Evolutionary conservation across 2,329 filamentous ascomycete genomes (phyloP), one percentile per base, ranked within the genome.

Genomic region (Neocatenulostroma microsporum): DNA sequence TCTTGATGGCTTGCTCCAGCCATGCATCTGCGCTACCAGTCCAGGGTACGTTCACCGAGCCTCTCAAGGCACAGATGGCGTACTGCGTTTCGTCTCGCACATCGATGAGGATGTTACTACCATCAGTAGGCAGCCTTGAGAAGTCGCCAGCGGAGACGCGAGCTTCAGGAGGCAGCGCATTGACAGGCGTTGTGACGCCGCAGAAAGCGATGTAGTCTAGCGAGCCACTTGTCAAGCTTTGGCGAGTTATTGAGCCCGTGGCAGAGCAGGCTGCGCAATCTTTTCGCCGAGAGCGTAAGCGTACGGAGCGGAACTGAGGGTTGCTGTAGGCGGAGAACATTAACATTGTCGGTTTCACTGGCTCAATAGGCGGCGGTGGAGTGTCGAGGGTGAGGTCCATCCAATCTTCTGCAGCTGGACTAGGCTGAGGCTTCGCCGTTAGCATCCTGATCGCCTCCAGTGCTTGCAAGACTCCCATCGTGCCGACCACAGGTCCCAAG

Each of bases 391-490:
- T 24, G 27, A 19, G 39, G 37, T 20, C 41, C 27, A 20, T 43
- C 39, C 39, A 43, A 12, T 31, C 40, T 25, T 30, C 24, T 9
- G 39, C 28, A 9, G 17, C 11, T 10, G 10, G 13, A 12, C 7
- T 13, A 5, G 24, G 36, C 15, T 18, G 25, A 3, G 58, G 42
- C 48, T 59, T 57, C 6, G 76, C 71, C 12, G 95, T 70, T n/a
- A 95, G 61, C n/a, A 58, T 23, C 57, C 93, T 91, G 52, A 96
- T 79, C 0, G 85, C 79, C 62, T 96, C 87, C 2, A 94, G 67
- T 0, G 91, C 89, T 64, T 96, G 91, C 38, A 96, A 64, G 0
- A 94, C 80, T 6, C 91, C 91, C 85, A 98, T 95, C 1, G 79
- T 73, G 0, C 91, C 91, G 0, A 98, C 91, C 0, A 95, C 87